A percentile compares a stretch with the other conserved stretches of the same genome.
Conservation (phyloP, 768 basidiomycete genomes). For the Naganishia onofrii region DNA sequence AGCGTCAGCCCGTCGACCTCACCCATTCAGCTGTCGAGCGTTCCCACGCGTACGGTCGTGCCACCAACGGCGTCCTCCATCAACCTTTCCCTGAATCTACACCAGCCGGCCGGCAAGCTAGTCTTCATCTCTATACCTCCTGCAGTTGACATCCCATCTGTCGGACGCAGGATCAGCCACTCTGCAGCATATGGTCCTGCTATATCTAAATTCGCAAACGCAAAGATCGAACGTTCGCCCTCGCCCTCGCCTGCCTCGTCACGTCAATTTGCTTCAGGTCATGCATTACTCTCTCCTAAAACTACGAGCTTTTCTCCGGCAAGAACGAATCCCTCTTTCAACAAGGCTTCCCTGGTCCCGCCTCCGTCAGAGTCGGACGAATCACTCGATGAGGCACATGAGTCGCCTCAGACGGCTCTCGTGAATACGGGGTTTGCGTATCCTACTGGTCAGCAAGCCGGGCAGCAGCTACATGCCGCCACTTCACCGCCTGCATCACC, state of each 20-base stretch:
- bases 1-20: not conserved
- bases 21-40: constrained; percentile 13
- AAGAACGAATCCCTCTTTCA: not conserved
- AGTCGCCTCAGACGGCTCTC: not conserved
- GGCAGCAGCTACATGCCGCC: not conserved
- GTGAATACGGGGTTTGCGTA: too few species aligned
- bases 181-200: constrained; percentile 6
- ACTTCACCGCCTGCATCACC: constrained; percentile 29
- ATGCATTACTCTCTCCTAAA: not conserved
- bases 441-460: not conserved
- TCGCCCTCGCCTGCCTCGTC: constrained; percentile 18
- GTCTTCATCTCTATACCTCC: constrained; percentile 43
- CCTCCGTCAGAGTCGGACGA: not conserved
- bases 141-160: constrained; percentile 25
- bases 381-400: not conserved
- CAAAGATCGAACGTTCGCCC: constrained; percentile 7
- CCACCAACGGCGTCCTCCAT: constrained; percentile 40
- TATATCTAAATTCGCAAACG: constrained; percentile 2
- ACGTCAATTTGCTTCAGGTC: not conserved
- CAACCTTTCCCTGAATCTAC: constrained; percentile 44
- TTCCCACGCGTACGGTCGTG: constrained; percentile 4
- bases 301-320: not conserved
- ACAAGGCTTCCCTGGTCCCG: not conserved
- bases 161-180: constrained; percentile 31
- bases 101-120: constrained; percentile 44